phyloP scores from a whole-genome alignment of 2,329 filamentous ascomycete species.

The Claviceps paspali region DNA sequence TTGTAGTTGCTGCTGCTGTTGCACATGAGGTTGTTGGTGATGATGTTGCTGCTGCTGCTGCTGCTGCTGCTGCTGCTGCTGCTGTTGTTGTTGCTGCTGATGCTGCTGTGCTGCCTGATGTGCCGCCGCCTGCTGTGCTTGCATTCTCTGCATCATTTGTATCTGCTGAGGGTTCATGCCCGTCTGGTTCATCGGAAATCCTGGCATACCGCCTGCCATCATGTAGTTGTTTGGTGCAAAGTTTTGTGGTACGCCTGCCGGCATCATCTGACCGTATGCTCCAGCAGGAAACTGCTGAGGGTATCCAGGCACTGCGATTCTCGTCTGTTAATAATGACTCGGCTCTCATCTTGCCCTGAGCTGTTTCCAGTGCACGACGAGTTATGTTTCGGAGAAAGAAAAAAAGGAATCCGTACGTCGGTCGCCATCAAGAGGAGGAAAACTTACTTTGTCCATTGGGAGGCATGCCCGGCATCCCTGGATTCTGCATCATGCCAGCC shows the following conservation, averaged over 20 bases:
- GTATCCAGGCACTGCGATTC: slow-evolving; percentile 36
- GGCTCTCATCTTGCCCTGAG: too few species aligned
- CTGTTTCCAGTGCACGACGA: too few species aligned
- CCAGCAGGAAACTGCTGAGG: slow-evolving; percentile 41
- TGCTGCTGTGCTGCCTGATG: slow-evolving; percentile 13
- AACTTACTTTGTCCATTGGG: slow-evolving; percentile 45
- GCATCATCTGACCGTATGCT: slow-evolving; percentile 39
- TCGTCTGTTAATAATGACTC: slow-evolving; percentile 6
- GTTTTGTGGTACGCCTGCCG: slow-evolving; percentile 34
- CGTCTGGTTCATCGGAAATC: slow-evolving; percentile 39
- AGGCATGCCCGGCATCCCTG: slow-evolving; percentile 43
- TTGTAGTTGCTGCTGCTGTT: slow-evolving; percentile 15
- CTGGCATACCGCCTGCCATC: slow-evolving; percentile 37
- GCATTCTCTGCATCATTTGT: slow-evolving; percentile 30
- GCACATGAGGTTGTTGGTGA: slow-evolving; percentile 4
- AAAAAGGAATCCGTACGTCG: neutral
- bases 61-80: slow-evolving; percentile 13
- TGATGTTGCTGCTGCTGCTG: slow-evolving; percentile 1
- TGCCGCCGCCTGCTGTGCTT: slow-evolving; percentile 11
- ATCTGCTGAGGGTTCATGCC: slow-evolving; percentile 33
- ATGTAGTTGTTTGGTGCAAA: slow-evolving; percentile 31
- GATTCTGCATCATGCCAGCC: slow-evolving; percentile 48
- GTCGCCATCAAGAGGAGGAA: neutral
- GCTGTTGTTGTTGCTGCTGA: slow-evolving; percentile 15
- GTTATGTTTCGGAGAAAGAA: neutral